Percentiles rank a stretch among this genome's conserved stretches.
Evolutionary conservation across 2,329 filamentous ascomycete species (phyloP).

Genomic region (Xylaria sp.): DNA sequence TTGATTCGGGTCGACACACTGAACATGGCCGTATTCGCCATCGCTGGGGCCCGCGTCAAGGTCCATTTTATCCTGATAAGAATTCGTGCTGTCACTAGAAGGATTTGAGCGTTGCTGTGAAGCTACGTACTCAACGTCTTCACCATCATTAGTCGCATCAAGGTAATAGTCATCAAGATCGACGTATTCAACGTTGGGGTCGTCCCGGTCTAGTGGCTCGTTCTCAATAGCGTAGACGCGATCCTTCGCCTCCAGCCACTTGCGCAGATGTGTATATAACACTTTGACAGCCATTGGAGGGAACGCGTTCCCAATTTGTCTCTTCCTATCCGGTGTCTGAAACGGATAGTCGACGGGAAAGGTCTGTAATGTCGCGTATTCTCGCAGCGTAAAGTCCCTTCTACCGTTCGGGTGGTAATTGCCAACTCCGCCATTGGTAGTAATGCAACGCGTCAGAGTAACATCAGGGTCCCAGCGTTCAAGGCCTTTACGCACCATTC

Average conservation of each 20-base stretch:
- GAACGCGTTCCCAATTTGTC: conserved; percentile 84
- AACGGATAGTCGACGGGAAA: conserved; percentile 74
- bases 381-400: conserved; percentile 72
- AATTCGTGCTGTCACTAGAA: conserved; percentile 23
- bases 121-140: conserved; percentile 40
- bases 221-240: conserved; percentile 44
- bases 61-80: conserved; percentile 40
- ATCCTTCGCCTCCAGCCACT: conserved; percentile 60
- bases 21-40: conserved; percentile 9
- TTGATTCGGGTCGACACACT: conserved; percentile 35
- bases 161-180: conserved; percentile 32
- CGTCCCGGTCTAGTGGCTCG: conserved; percentile 41
- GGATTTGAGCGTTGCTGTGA: conserved; percentile 25
- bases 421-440: conserved; percentile 66
- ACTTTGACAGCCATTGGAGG: conserved; percentile 68
- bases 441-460: conserved; percentile 69
- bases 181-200: conserved; percentile 30
- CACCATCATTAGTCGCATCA: conserved; percentile 25
- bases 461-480: conserved; percentile 58
- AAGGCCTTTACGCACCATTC: conserved; percentile 46
- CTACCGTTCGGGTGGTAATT: conserved; percentile 74
- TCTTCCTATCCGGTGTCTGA: conserved; percentile 57
- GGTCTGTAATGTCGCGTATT: conserved; percentile 75
- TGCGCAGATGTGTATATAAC: conserved; percentile 61
- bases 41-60: conserved; percentile 33